These are phyloP conservation scores for Lactarius sp. DNA, from an alignment of 768 basidiomycete species.

Conservation along the genomic window DNA sequence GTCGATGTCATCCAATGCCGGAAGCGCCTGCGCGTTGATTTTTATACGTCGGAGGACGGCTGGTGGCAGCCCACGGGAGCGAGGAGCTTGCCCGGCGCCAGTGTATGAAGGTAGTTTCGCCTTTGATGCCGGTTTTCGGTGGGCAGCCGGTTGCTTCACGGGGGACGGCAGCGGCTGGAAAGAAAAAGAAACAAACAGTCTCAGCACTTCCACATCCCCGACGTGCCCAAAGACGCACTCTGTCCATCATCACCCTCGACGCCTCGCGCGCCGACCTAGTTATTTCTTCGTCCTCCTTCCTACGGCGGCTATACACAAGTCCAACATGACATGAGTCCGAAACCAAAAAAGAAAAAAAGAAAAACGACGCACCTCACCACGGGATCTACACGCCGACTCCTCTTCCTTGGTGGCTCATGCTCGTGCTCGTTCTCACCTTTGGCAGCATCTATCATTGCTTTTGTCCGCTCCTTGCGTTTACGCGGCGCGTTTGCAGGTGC, in stretches of 20 bases:
- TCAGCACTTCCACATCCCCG: no score
- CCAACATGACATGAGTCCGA: not conserved
- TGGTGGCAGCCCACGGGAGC: conserved; percentile 6
- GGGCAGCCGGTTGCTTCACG: not conserved
- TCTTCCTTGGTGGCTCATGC: not conserved
- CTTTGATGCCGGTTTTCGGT: not conserved
- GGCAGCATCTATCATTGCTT: not conserved
- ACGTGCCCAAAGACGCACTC: not conserved
- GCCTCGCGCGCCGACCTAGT: not conserved
- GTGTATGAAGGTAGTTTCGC: not conserved
- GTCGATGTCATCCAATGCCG: not conserved
- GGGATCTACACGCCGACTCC: conserved; percentile 1
- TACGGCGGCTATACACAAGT: not conserved
- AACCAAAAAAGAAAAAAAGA: not conserved
- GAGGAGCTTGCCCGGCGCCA: not conserved
- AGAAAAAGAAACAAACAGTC: not conserved
- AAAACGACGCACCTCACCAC: not conserved
- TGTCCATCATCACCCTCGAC: not conserved
- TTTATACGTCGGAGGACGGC: conserved; percentile 13
- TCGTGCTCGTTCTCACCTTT: not conserved
- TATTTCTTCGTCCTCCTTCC: conserved; percentile 9
- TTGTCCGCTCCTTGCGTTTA: conserved; percentile 8
- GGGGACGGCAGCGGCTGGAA: conserved; percentile 7
- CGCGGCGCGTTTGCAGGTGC: not conserved
- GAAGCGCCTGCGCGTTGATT: not conserved